Evolutionary conservation across 768 basidiomycete species (phyloP).

Genomic region (Tricholoma terreum): DNA sequence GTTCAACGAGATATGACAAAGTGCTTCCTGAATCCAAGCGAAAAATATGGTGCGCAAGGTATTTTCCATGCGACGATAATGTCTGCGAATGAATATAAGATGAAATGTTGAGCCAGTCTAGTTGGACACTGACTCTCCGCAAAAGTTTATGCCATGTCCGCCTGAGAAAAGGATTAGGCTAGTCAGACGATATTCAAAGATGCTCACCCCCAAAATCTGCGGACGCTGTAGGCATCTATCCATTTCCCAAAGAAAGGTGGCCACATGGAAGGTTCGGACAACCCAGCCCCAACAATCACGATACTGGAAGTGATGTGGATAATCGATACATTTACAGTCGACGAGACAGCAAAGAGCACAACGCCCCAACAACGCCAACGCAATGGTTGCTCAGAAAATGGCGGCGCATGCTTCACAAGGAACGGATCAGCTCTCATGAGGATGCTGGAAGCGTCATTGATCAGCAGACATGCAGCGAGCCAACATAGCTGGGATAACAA

Average conservation of each 20-base stretch:
- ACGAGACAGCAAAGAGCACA: constrained; percentile 8
- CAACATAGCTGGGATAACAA: constrained; percentile 14
- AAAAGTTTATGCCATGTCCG: constrained; percentile 37
- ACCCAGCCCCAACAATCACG: constrained; percentile 13
- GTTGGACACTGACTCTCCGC: constrained; percentile 26
- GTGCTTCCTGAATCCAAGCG: constrained; percentile 22
- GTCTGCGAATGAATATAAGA: constrained; percentile 15
- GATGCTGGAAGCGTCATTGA: constrained; percentile 18
- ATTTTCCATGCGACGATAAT: constrained; percentile 24
- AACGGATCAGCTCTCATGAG: constrained; percentile 19
- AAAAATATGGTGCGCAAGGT: constrained; percentile 20
- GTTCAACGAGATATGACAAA: constrained; percentile 27
- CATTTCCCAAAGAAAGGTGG: constrained; percentile 26
- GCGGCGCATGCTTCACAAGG: constrained; percentile 8
- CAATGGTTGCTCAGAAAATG: constrained; percentile 7
- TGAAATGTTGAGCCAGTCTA: not conserved
- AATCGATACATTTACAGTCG: constrained; percentile 7
- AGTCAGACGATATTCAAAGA: not conserved
- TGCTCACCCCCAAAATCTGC: constrained; percentile 33
- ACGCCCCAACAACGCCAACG: constrained; percentile 11
- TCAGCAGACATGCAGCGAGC: constrained; percentile 13
- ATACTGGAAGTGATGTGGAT: constrained; percentile 6
- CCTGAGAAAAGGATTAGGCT: constrained; percentile 12
- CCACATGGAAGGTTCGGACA: constrained; percentile 28
- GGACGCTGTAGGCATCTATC: constrained; percentile 28